These are phyloP conservation scores for Fraxinus velutina DNA, from an alignment of 305 asterid species.

Conservation along the genomic window DNA sequence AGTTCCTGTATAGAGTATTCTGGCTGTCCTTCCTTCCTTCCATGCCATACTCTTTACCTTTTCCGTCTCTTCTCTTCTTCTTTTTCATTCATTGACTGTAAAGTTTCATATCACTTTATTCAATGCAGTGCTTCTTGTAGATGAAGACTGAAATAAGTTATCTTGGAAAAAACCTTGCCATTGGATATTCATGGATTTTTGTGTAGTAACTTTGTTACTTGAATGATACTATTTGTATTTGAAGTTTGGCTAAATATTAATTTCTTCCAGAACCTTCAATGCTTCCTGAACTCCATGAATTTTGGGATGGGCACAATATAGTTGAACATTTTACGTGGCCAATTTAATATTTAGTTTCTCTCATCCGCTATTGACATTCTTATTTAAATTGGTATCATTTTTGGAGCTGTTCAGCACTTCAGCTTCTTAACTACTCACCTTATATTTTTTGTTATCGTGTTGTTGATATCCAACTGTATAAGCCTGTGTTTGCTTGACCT, in stretches of 20 bases:
- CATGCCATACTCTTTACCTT: background rate
- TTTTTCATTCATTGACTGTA: background rate
- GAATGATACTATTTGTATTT: background rate
- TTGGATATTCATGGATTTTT: background rate
- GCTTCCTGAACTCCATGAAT: background rate
- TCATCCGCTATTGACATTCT: background rate
- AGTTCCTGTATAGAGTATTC: constrained; percentile 14
- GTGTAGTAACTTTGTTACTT: background rate
- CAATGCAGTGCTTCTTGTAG: background rate
- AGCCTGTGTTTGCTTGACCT: background rate
- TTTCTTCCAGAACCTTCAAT: background rate
- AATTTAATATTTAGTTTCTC: background rate
- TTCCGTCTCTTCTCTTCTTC: background rate
- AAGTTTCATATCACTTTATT: constrained; percentile 14
- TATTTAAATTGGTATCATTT: background rate
- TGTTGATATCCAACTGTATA: background rate
- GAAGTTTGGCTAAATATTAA: background rate
- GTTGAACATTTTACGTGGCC: background rate
- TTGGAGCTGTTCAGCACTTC: background rate
- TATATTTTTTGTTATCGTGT: background rate
- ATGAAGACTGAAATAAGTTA: background rate
- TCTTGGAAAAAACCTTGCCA: background rate
- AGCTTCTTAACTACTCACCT: background rate
- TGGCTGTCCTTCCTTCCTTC: background rate
- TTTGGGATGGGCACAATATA: background rate